phyloP scores from a whole-genome alignment of 2,329 filamentous ascomycete species.

The Ophiostoma ulmi region DNA sequence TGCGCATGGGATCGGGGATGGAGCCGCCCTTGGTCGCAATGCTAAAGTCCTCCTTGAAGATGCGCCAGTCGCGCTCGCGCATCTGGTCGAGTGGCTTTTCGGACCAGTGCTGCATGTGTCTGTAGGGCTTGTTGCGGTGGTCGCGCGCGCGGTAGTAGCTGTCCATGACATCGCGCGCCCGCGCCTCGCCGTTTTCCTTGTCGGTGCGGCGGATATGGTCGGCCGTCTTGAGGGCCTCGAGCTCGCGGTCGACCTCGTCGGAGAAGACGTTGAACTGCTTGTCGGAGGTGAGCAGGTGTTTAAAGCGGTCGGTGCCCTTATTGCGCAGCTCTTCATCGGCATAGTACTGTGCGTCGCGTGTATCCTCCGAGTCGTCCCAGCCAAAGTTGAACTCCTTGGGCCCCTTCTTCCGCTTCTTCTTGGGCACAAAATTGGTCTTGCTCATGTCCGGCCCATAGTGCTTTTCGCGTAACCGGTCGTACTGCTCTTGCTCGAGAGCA shows the following conservation, averaged over 20 bases:
- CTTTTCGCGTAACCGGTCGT: conserved; percentile 66
- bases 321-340: conserved; percentile 49
- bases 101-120: conserved; percentile 85
- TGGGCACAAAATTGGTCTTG: conserved; percentile 77
- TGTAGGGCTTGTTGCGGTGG: conserved; percentile 63
- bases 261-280: conserved; percentile 25
- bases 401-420: conserved; percentile 90
- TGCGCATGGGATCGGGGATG: conserved; percentile 94
- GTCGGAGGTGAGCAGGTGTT: conserved; percentile 22
- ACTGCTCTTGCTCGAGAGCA: conserved; percentile 60
- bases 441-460: conserved; percentile 92
- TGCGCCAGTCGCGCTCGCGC: conserved; percentile 97
- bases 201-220: conserved; percentile 55
- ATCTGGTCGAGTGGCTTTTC: conserved; percentile 90
- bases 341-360: conserved; percentile 45
- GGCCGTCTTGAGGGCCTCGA: conserved; percentile 25
- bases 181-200: conserved; percentile 65
- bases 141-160: conserved; percentile 76
- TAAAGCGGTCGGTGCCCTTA: conserved; percentile 57
- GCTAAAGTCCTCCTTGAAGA: conserved; percentile 99
- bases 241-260: conserved; percentile 26
- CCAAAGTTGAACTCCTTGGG: conserved; percentile 99
- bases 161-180: conserved; percentile 76
- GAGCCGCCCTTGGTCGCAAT: conserved; percentile 88
- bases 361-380: conserved; percentile 94